Base-by-base conservation (phyloP, 108 stramenopile genomes). In the Pseudonitzschia delicatissima region DNA sequence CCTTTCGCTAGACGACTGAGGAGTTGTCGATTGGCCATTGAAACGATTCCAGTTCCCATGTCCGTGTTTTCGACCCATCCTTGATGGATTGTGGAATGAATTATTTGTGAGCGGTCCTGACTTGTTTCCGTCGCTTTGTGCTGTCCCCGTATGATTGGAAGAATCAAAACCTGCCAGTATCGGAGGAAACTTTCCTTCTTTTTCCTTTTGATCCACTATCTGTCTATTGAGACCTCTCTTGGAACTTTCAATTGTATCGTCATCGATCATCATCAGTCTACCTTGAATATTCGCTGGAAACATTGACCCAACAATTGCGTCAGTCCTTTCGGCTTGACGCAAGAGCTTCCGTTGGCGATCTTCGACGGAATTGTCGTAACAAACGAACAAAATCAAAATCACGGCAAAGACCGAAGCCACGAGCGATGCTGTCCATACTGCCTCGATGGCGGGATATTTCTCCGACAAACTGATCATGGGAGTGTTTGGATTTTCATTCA, bases 271-370 rank as follows among this genome's bases (percentile, higher is more conserved):
- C 48, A 49, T 17, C 0, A 55, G 53, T 17, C 31, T 55, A 3
- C 31, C 25, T 15, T 57, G 66, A 26, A 74, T 63, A 33, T 53
- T 18, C 0, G 23, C 37, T n/a, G 73, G 73, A 55, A 67, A 74
- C 40, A 74, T 50, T 40, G 66, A 67, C 17, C 66, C 42, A 7
- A 67, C 66, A 52, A 75, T 70, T 12, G 74, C 69, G 35, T 64
- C 44, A 17, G 69, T 37, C 21, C 68, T 61, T 13, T 68, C 58
- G 2, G 73, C 73, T 18, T 5, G 29, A 26, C 45, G 39, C 15
- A 49, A 20, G 33, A 64, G 39, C 25, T 64, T 64, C 2, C 3
- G 3, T 28, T 64, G 63, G 2, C 63, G 45, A 15, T 49, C 37
- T 9, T 29, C 44, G 2, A 64, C 63, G 40, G 47, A 7, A 8